phyloP scores from a whole-genome alignment of 305 asterid genomes.

The Fraxinus albicans region DNA sequence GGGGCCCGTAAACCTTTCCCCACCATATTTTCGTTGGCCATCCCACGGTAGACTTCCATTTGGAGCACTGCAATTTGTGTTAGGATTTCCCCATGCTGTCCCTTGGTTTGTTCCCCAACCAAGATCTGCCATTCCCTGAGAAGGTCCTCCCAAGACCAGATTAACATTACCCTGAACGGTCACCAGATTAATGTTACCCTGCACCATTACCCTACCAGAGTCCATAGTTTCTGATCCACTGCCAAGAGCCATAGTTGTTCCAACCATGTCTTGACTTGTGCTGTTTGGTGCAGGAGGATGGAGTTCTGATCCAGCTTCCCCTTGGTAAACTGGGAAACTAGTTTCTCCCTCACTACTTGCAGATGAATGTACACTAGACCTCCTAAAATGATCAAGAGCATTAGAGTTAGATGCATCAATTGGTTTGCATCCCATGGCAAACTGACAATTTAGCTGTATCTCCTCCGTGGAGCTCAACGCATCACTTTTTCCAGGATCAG shows the following conservation, averaged over 20 bases:
- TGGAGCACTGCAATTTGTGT: slow-evolving; percentile 41
- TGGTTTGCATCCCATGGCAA: slow-evolving; percentile 40
- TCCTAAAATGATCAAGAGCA: slow-evolving; percentile 42
- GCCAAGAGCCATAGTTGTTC: slow-evolving; percentile 25
- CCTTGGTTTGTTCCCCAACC: slow-evolving; percentile 46
- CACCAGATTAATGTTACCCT: slow-evolving; percentile 58
- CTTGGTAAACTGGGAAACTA: slow-evolving; percentile 38
- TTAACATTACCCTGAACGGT: slow-evolving; percentile 63
- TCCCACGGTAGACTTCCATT: slow-evolving; percentile 60
- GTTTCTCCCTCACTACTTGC: slow-evolving; percentile 67
- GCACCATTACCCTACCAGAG: slow-evolving; percentile 49
- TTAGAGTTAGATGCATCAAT: slow-evolving; percentile 34
- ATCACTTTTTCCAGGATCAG: slow-evolving; percentile 57
- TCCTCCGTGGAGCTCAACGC: slow-evolving; percentile 70
- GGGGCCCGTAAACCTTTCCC: slow-evolving; percentile 63
- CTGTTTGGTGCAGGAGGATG: slow-evolving; percentile 41
- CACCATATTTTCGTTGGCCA: slow-evolving; percentile 61
- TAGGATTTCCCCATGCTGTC: slow-evolving; percentile 52
- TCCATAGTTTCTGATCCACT: slow-evolving; percentile 42
- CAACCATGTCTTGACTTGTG: slow-evolving; percentile 36
- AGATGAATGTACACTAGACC: slow-evolving; percentile 52
- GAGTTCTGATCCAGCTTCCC: slow-evolving; percentile 48
- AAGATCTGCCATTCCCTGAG: slow-evolving; percentile 49
- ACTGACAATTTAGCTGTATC: slow-evolving; percentile 33
- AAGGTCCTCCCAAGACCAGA: slow-evolving; percentile 57